phyloP scores from a whole-genome alignment of 805 yeast species.

The Citeromyces matritensis region DNA sequence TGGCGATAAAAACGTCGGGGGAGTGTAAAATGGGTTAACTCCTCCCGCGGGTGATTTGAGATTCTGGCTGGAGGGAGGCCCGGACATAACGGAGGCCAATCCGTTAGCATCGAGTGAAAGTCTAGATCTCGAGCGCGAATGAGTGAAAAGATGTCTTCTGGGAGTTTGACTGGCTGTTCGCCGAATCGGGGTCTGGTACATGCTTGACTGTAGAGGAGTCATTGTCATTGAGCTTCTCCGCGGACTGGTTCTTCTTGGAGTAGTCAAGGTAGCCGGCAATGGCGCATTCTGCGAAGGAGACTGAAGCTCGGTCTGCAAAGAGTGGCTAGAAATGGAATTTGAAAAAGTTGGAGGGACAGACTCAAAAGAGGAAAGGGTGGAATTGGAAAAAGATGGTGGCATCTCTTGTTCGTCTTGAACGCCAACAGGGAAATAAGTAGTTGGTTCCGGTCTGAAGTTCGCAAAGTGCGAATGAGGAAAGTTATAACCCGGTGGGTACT shows the following conservation, averaged over 20 bases:
- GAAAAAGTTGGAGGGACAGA: constrained; percentile 12
- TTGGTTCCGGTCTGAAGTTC: too few species aligned
- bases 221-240: too few species aligned
- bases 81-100: constrained; percentile 10
- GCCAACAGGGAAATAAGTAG: too few species aligned
- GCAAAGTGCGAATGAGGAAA: background rate
- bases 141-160: constrained; percentile 11
- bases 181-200: constrained; percentile 10
- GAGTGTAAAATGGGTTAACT: constrained; percentile 31
- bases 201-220: constrained; percentile 1
- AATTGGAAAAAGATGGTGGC: constrained; percentile 9
- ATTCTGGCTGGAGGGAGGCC: constrained; percentile 5
- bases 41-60: constrained; percentile 2
- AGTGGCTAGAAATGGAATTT: constrained; percentile 6
- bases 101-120: constrained; percentile 19
- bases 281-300: too few species aligned
- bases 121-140: constrained; percentile 23
- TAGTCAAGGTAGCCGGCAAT: too few species aligned
- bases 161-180: constrained; percentile 13
- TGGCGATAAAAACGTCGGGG: constrained; percentile 27
- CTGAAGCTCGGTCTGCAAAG: constrained; percentile 2
- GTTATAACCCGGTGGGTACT: constrained; percentile 1
- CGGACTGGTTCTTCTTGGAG: too few species aligned
- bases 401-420: too few species aligned
- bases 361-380: constrained; percentile 13